phyloP scores from a whole-genome alignment of 225 moss, liverwort and hornwort genomes.

The Physcomitrellopsis africana region DNA sequence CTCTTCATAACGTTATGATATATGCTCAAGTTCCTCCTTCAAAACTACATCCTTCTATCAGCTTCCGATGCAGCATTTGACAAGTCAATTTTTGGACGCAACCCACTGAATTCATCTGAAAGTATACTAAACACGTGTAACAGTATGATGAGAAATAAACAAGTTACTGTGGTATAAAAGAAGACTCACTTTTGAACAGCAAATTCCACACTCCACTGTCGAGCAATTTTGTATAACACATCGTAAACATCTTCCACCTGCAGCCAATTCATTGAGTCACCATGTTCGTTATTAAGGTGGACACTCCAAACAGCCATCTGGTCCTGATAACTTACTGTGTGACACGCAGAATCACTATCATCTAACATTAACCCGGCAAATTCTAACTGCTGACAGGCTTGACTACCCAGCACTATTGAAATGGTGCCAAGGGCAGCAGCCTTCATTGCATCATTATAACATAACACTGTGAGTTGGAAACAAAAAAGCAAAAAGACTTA shows the following conservation, averaged over 20 bases:
- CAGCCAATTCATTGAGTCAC: constrained; percentile 21
- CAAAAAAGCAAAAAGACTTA: constrained; percentile 28
- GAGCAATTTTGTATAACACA: constrained; percentile 49
- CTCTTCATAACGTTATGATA: constrained; percentile 18
- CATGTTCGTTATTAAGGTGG: neutral
- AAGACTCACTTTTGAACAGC: constrained; percentile 55
- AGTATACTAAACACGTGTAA: constrained; percentile 1
- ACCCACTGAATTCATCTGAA: constrained; percentile 6
- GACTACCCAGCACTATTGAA: constrained; percentile 13
- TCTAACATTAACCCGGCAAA: constrained; percentile 20
- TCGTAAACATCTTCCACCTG: constrained; percentile 57
- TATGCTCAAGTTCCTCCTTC: neutral
- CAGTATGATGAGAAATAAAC: neutral
- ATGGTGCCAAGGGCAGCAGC: constrained; percentile 3
- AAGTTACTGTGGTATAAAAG: constrained; percentile 13
- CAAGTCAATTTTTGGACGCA: constrained; percentile 3
- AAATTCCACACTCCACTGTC: constrained; percentile 60
- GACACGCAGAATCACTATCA: neutral
- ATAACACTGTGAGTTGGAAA: constrained; percentile 14
- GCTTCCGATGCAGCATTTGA: constrained; percentile 2
- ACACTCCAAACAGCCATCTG: too few relatives aligned
- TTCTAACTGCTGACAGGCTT: constrained; percentile 1
- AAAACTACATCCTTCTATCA: neutral
- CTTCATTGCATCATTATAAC: constrained; percentile 16
- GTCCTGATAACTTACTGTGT: neutral